phyloP scores from a whole-genome alignment of 208 protist genomes.

The Trypanosoma theileri region DNA sequence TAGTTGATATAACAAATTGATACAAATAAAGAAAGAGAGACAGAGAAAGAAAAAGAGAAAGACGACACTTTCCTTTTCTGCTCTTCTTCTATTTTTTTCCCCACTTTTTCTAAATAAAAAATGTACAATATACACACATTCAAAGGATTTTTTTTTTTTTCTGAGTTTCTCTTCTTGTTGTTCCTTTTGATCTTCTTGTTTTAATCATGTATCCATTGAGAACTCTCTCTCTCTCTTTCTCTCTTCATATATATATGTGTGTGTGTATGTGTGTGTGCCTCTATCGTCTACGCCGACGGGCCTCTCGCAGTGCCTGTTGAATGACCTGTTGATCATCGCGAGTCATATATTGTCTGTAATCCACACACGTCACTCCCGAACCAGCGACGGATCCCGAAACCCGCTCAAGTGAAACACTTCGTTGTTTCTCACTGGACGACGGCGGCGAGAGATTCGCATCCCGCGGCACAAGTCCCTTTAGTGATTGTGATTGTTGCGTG shows the following conservation, averaged over 20 bases:
- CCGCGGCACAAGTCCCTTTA: background rate
- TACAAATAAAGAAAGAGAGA: too few species aligned
- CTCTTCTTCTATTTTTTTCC: too few species aligned
- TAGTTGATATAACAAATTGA: too few species aligned
- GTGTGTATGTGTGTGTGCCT: background rate
- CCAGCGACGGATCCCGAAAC: background rate
- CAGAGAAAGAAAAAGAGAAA: too few species aligned
- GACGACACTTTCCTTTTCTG: too few species aligned
- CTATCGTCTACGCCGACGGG: constrained; percentile 6
- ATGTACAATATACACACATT: too few species aligned
- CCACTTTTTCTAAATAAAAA: too few species aligned
- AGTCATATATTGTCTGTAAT: background rate
- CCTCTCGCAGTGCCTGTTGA: constrained; percentile 19
- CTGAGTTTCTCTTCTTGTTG: too few species aligned
- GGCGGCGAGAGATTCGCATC: constrained; percentile 1
- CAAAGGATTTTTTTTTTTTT: too few species aligned
- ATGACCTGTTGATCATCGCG: constrained; percentile 12
- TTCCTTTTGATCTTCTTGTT: too few species aligned
- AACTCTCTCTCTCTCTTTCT: background rate
- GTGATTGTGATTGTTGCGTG: background rate
- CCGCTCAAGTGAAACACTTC: background rate
- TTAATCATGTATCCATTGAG: too few species aligned
- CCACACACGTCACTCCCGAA: background rate
- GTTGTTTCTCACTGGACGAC: background rate
- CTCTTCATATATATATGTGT: background rate